These are phyloP conservation scores for Juglanconis oblonga DNA, from an alignment of 2,329 filamentous ascomycete genomes.

Conservation along the genomic window DNA sequence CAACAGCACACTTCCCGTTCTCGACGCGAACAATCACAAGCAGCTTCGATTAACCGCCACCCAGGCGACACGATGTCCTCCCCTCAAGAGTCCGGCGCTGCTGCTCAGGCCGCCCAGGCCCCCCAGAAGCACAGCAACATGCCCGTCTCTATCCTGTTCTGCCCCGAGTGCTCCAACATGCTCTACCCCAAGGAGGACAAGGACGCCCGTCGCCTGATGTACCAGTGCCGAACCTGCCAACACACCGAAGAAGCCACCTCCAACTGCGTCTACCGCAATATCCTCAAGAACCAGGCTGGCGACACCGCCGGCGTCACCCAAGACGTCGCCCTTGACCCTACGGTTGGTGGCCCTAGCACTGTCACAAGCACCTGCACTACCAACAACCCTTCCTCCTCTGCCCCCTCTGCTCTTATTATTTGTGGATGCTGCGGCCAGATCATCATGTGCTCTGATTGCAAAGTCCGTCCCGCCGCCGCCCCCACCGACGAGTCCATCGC, in stretches of 20 bases:
- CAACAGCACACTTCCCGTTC: not conserved
- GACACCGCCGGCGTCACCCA: constrained; percentile 97
- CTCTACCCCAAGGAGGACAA: constrained; percentile 96
- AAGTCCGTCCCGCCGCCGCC: constrained; percentile 21
- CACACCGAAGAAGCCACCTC: constrained; percentile 84
- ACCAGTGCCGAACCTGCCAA: constrained; percentile 92
- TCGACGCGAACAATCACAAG: not conserved
- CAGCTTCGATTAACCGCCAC: constrained; percentile 3
- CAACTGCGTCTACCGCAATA: constrained; percentile 92
- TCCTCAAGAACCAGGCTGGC: constrained; percentile 84
- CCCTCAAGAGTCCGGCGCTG: constrained; percentile 48
- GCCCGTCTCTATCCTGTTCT: constrained; percentile 96
- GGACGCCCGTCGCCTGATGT: constrained; percentile 79
- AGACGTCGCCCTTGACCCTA: constrained; percentile 96
- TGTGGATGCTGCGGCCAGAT: constrained; percentile 47
- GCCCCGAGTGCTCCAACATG: constrained; percentile 98
- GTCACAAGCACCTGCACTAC: constrained; percentile 6
- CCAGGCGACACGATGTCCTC: constrained; percentile 48
- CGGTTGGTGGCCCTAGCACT: constrained; percentile 68
- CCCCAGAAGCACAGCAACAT: constrained; percentile 56
- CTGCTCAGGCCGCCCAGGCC: constrained; percentile 33
- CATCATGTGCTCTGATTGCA: constrained; percentile 41
- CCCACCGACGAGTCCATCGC: constrained; percentile 13
- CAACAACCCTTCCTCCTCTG: constrained; percentile 7
- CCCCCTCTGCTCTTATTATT: constrained; percentile 27